Conservation (phyloP, 1,284 basidiomycete species). For the Ganoderma boninense region DNA sequence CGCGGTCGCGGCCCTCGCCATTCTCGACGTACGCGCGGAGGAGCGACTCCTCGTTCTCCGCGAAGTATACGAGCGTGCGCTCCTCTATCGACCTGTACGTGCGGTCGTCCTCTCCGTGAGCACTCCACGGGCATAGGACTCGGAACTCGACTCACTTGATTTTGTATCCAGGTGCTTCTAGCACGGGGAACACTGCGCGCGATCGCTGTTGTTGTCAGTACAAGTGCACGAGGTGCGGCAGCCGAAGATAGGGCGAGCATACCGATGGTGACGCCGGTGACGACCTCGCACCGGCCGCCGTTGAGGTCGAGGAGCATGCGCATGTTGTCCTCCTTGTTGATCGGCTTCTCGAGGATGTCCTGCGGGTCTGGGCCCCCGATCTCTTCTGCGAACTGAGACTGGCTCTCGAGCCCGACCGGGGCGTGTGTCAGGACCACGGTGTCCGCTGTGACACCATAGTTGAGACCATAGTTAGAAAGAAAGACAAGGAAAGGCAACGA, state of each 20-base stretch:
- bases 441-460: conserved; percentile 78
- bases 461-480: too few relatives aligned
- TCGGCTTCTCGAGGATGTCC: too few relatives aligned
- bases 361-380: too few relatives aligned
- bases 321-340: too few relatives aligned
- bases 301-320: conserved; percentile 91
- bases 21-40: conserved; percentile 89
- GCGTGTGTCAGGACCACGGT: too few relatives aligned
- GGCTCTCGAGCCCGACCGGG: too few relatives aligned
- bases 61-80: conserved; percentile 83
- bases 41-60: conserved; percentile 70
- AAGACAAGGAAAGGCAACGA: too few relatives aligned
- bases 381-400: too few relatives aligned
- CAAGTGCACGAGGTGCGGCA: too few relatives aligned
- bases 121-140: background rate
- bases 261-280: conserved; percentile 89
- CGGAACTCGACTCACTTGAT: conserved; percentile 72
- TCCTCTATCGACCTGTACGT: conserved; percentile 83
- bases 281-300: conserved; percentile 88
- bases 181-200: conserved; percentile 77
- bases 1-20: conserved; percentile 90
- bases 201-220: too few relatives aligned
- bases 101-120: too few relatives aligned
- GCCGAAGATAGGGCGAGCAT: conserved; percentile 42
- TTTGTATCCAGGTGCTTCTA: conserved; percentile 87